Base-by-base conservation (phyloP, 2,329 filamentous ascomycete species). In the Talaromyces verruculosus region DNA sequence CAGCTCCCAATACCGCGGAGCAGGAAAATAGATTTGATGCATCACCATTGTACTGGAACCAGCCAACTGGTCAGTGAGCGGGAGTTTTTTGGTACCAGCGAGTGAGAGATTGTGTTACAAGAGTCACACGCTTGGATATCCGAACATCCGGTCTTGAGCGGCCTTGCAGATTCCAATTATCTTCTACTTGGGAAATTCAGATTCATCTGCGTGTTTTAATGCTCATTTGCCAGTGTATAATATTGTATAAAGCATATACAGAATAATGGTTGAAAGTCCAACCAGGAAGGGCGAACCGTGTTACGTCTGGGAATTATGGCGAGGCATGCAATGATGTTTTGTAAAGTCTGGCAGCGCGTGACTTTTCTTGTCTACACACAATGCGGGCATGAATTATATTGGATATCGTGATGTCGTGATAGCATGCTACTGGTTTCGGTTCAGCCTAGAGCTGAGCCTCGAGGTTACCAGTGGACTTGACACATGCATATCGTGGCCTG, bases 211-310 rank as follows among this genome's bases (percentile, higher is more conserved):
- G 3, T 43, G 17, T 43, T 51, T 15, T 30, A 28, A 28, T 51
- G 53, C 33, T 15, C 53, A 57, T 57, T 39, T 13, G 53, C 25
- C 53, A 57, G 53, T n/a, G 33, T 19, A 57, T 57, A 57, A 22
- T 8, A 57, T 37, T 55, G 28, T n/a, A 55, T 33, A 37, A 53
- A 6, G 25, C 3, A 17, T 35, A 53, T 35, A 8, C 8, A 53
- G 49, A 53, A 33, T 55, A 11, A 55, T 55, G n/a, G 22, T 19
- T 55, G 4, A 3, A 11, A 39, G 11, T 22, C 30, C 33, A 55
- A 35, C 33, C 11, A 30, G 11, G 11, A 37, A 25, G n/a, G 1
- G 15, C n/a, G n/a, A 35, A 37, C 13, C n/a, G 10, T 19, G 30
- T 35, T 13, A 35, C 49, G 7, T 30, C 28, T 19, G 28, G 49